These are phyloP conservation scores for Wickerhamomyces silvicola DNA, from an alignment of 805 yeast species.

Conservation along the genomic window DNA sequence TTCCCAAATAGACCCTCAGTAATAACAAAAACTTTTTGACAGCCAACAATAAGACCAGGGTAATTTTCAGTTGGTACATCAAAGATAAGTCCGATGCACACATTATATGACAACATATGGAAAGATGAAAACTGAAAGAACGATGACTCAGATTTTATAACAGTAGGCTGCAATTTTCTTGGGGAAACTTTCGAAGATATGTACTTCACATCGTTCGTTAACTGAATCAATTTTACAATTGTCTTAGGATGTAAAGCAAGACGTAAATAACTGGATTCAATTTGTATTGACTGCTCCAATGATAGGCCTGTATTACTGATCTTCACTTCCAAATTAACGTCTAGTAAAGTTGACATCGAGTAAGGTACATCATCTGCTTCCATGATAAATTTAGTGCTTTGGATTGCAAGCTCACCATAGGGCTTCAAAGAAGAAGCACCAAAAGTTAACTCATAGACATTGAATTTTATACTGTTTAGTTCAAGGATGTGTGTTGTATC, in stretches of 20 bases:
- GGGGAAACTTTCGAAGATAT: neutral
- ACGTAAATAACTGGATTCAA: constrained; percentile 54
- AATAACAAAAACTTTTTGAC: constrained; percentile 63
- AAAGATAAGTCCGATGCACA: constrained; percentile 77
- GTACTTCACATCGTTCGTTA: constrained; percentile 7
- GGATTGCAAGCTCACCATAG: constrained; percentile 17
- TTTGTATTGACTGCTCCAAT: constrained; percentile 39
- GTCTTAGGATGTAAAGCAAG: constrained; percentile 50
- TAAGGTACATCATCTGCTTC: constrained; percentile 27
- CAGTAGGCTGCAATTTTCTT: neutral
- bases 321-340: constrained; percentile 40
- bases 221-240: constrained; percentile 26
- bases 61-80: constrained; percentile 32
- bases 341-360: constrained; percentile 35
- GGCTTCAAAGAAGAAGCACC: constrained; percentile 4
- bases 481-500: constrained; percentile 4
- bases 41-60: constrained; percentile 78
- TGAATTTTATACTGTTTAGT: constrained; percentile 5
- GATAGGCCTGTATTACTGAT: constrained; percentile 32
- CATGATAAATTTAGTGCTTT: constrained; percentile 24
- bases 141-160: neutral
- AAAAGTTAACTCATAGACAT: constrained; percentile 8
- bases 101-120: constrained; percentile 53
- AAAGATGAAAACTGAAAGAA: constrained; percentile 36
- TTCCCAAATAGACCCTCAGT: constrained; percentile 59